phyloP scores from a whole-genome alignment of 768 basidiomycete genomes.

The Trametes elegans region DNA sequence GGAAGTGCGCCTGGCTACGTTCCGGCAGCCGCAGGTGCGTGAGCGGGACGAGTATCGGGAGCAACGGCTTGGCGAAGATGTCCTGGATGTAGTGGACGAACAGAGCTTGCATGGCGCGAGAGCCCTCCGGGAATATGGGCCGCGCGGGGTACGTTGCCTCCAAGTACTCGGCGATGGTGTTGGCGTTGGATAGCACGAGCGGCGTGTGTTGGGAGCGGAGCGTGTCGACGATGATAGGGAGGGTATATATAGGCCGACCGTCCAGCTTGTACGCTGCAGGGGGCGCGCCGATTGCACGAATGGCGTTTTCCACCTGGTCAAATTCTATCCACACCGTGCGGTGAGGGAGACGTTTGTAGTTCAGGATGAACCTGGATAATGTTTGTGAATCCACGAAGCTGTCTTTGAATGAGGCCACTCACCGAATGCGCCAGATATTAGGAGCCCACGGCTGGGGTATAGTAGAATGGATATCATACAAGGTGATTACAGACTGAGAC shows the following conservation, averaged over 20 bases:
- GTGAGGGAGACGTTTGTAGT: slow-evolving; percentile 71
- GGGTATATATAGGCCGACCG: slow-evolving; percentile 60
- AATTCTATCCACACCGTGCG: slow-evolving; percentile 71
- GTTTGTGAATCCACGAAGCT: background rate
- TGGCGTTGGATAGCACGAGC: slow-evolving; percentile 55
- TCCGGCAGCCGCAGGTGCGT: slow-evolving; percentile 60
- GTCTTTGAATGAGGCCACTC: slow-evolving; percentile 2
- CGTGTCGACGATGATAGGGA: slow-evolving; percentile 69
- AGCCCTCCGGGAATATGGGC: slow-evolving; percentile 68
- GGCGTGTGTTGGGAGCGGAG: slow-evolving; percentile 44
- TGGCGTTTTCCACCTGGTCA: slow-evolving; percentile 60
- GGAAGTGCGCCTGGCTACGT: slow-evolving; percentile 53
- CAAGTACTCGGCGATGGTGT: slow-evolving; percentile 69
- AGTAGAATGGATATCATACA: slow-evolving; percentile 66
- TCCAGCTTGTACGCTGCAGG: slow-evolving; percentile 53
- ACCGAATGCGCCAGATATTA: slow-evolving; percentile 73
- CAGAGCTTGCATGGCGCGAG: slow-evolving; percentile 62
- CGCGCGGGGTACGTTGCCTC: slow-evolving; percentile 67
- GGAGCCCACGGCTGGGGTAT: slow-evolving; percentile 73
- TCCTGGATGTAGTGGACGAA: slow-evolving; percentile 73
- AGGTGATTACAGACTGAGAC: slow-evolving; percentile 52
- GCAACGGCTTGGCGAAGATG: slow-evolving; percentile 59
- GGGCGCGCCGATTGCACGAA: slow-evolving; percentile 57
- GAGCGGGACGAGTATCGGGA: slow-evolving; percentile 69
- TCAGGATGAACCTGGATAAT: slow-evolving; percentile 59